Evolutionary conservation across 2,329 filamentous ascomycete genomes (phyloP).

Genomic region (Hypoxylon sp.): DNA sequence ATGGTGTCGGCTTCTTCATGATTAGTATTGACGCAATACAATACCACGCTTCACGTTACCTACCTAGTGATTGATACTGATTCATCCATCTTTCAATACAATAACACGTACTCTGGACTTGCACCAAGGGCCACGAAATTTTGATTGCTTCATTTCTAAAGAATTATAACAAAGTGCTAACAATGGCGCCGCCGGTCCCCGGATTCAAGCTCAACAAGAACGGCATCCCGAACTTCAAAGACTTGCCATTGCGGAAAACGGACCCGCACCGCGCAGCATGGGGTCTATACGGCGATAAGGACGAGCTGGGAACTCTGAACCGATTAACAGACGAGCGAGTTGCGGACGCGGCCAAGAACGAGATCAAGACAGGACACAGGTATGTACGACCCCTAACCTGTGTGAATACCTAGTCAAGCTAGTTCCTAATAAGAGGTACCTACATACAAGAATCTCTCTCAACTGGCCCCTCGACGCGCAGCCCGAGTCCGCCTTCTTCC

Average conservation of each 20-base stretch:
- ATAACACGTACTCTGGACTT: neutral
- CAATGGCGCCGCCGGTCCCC: slow-evolving; percentile 49
- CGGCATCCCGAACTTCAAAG: slow-evolving; percentile 63
- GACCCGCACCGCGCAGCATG: slow-evolving; percentile 63
- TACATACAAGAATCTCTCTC: slow-evolving; percentile 64
- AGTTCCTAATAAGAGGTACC: neutral
- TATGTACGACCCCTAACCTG: slow-evolving; percentile 37
- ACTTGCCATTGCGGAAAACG: slow-evolving; percentile 62
- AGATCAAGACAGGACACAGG: slow-evolving; percentile 70
- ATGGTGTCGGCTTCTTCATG: slow-evolving; percentile 5
- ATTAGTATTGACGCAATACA: neutral
- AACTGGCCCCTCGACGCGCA: slow-evolving; percentile 73
- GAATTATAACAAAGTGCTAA: slow-evolving; percentile 5
- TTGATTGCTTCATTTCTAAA: neutral
- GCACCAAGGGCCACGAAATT: neutral
- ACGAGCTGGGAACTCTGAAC: slow-evolving; percentile 74
- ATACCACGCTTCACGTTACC: neutral
- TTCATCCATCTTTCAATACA: neutral
- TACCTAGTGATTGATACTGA: neutral
- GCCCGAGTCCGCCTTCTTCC: slow-evolving; percentile 67
- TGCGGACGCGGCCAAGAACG: slow-evolving; percentile 63
- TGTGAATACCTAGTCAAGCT: too few relatives aligned
- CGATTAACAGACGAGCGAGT: slow-evolving; percentile 70
- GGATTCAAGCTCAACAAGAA: slow-evolving; percentile 57
- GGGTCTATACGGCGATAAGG: slow-evolving; percentile 68